Evolutionary conservation across 257 asterid species (phyloP), one percentile per base, ranked within the genome.

Genomic region (Echites panduratus): DNA sequence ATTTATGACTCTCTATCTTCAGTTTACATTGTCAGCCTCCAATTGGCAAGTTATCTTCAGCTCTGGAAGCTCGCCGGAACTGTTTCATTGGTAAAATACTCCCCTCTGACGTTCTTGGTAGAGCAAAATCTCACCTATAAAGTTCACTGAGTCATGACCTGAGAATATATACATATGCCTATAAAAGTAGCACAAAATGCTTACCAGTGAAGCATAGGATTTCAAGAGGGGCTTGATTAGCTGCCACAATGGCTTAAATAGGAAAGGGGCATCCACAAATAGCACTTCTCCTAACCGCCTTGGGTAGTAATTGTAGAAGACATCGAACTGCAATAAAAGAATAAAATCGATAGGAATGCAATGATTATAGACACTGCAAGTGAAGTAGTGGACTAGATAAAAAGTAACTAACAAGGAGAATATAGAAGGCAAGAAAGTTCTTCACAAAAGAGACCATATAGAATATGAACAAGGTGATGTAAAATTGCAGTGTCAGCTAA

Each of bases 171-270:
- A 32, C 43, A 57, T 41, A 47, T 43, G 35, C 64, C n/a, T 41
- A n/a, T n/a, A n/a, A n/a, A n/a, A n/a, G 50, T 56, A 76, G 54
- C 44, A 52, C 26, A 41, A 75, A 70, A 53, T 71, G 61, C 91
- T 85, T 74, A 94, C 99, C 89, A 94, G 81, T 41, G 97, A 89
- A 57, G 99, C 89, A 72, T 94, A 94, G 3, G 96, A 90, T 84
- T 86, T 88, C 4, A 88, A 53, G 79, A 89, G 66, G 57, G 99
- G 97, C 87, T 94, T 91, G 67, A 81, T 77, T 9, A 94, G 84
- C 89, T 81, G 89, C 99, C 99, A 94, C 71, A 94, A 35, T 27
- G 99, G 97, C 81, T 91, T 83, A 87, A 94, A 94, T 71, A 94
- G 70, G 71, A 91, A 94, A 10, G 99, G 99, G 52, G 97, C 95